Base-by-base conservation (phyloP, 1,284 basidiomycete species). In the Apiotrichum mycotoxinovorans region DNA sequence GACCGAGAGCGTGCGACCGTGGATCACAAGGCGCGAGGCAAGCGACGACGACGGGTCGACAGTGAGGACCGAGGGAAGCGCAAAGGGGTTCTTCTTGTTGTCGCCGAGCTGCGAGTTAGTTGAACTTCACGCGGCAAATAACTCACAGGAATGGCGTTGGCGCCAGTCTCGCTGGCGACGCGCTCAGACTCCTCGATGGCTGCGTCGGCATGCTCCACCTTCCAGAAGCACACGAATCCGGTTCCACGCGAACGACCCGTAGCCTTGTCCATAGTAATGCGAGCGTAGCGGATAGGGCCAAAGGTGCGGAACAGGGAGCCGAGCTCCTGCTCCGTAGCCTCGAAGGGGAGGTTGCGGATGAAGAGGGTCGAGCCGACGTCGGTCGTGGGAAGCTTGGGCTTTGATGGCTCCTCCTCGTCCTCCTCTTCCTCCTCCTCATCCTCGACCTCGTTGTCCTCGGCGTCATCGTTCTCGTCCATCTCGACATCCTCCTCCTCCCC, bases 151-250 rank as follows among this genome's bases (percentile, higher is more conserved):
- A 70, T 68, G 26, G 66, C 63, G 56, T 78, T 77, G 27, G 76
- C 70, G 12, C 77, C 78, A 12, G 76, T 78, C 74, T 90, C 88
- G 43, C 79, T 70, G 23, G 83, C 83, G 7, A 92, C 79, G 5
- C 87, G 80, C 40, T 89, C 86, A 47, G 91, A 89, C 70, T 92
- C 89, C 51, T 85, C 82, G 34, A 98, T 82, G 4, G 86, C 91
- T 57, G 86, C 85, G 66, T 95, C 88, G 4, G 94, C 95, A 62
- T 95, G 88, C 59, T 87, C 88, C 61, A 83, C 85, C 62, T 95
- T 92, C 95, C 95, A 98, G 79, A 96, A 98, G 75, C 93, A 98
- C 0, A 89, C 92, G 73, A 99, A 99, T 0, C 92, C 96, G 0
- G 93, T 97, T 11, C 96, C 96, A 47, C 91, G 83, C 33, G 93